Base-by-base conservation (phyloP, 2,329 filamentous ascomycete genomes). In the Claviceps lovelessii region DNA sequence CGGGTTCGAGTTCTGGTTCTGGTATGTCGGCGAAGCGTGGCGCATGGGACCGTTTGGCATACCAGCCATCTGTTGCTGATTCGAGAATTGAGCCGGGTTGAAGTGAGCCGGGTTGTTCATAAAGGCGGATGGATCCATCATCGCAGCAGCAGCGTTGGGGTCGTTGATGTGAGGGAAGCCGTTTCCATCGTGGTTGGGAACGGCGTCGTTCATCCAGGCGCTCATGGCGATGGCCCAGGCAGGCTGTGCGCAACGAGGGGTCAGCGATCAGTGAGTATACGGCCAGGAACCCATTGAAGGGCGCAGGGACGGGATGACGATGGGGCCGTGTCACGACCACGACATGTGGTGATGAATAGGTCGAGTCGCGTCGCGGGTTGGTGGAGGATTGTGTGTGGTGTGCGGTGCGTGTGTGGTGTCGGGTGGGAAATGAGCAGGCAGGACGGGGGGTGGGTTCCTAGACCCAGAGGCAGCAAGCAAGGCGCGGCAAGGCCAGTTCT, bases 41-140 rank as follows among this genome's bases (percentile, higher is more conserved):
- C 88, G 88, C 76, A 87, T 85, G 64, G 78, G 81, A 72, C 88
- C 86, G 74, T 91, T 93, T 68, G 88, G 87, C 80, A 91, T 86
- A 65, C 70, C 74, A 57, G 73, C 70, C 71, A 80, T 76, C 67
- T 79, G 78, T 58, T 71, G 70, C 56, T 70, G 69, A 62, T 79
- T 82, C 58, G 75, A 68, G 61, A 80, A 82, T 64, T 80, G 78
- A 58, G 75, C 69, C 61, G 76, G 75, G 68, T 80, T 83, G 71
- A 83, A 84, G 67, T 81, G 80, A 64, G 68, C 72, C 60, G 74
- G 68, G 68, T 75, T 80, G 67, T 74, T 73, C 78, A 85, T 80
- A 64, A 82, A 84, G 56, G 77, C 75, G 15, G 80, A 77, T 10
- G 81, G 80, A 66, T 85, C 81, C 74, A 85, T 83, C 76, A 84